A percentile compares a stretch with the other conserved stretches of the same genome.
phyloP scores from a whole-genome alignment of 257 asterid genomes.

The Plantago elongata region DNA sequence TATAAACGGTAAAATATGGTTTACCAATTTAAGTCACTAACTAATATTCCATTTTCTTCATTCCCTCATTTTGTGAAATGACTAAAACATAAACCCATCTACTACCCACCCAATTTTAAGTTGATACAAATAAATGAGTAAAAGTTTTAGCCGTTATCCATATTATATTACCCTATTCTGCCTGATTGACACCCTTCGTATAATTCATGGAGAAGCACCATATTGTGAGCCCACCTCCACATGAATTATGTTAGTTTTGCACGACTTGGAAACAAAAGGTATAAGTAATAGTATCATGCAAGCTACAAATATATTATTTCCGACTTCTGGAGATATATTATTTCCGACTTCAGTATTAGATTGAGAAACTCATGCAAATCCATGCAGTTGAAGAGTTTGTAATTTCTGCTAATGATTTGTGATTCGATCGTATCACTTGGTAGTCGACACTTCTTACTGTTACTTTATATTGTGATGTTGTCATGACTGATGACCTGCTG shows the following conservation, averaged over 20 bases:
- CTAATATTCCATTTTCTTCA: no score
- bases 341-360: neutral
- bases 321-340: neutral
- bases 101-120: no score
- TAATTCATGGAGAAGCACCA: no score
- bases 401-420: neutral
- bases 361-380: neutral
- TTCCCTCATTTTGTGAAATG: no score
- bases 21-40: no score
- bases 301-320: neutral
- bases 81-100: no score
- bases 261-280: neutral
- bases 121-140: no score
- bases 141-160: no score
- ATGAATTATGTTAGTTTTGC: neutral
- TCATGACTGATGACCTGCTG: constrained; percentile 8
- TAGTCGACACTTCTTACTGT: neutral
- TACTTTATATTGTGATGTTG: constrained; percentile 8
- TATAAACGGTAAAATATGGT: no score
- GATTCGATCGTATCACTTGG: neutral
- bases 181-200: no score
- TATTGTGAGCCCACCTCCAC: no score
- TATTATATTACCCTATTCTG: no score
- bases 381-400: constrained; percentile 2
- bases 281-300: neutral